These are phyloP conservation scores for Chaetomiaceae sp. DNA, from an alignment of 2,329 filamentous ascomycete species.

Conservation along the genomic window DNA sequence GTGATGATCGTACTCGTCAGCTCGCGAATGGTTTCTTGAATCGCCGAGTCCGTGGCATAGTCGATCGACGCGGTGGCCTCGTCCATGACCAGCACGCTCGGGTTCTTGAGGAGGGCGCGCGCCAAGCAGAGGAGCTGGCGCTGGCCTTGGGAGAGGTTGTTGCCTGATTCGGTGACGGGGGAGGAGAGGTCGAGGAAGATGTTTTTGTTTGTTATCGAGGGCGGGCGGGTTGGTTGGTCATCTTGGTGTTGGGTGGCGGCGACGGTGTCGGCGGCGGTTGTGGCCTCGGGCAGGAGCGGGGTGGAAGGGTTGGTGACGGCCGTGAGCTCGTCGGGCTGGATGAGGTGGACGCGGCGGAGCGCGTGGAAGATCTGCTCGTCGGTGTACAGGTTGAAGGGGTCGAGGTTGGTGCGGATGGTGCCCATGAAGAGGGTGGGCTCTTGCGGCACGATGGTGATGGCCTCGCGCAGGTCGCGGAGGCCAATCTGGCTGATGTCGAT, in stretches of 20 bases:
- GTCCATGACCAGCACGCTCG: conserved; percentile 97
- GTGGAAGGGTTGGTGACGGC: conserved; percentile 27
- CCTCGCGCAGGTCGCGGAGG: conserved; percentile 85
- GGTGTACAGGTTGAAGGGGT: conserved; percentile 84
- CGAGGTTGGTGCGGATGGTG: conserved; percentile 86
- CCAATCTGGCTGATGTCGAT: conserved; percentile 89
- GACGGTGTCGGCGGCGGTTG: conserved; percentile 6
- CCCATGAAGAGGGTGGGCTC: conserved; percentile 93
- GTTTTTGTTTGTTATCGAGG: conserved; percentile 77
- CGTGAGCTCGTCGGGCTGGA: conserved; percentile 54
- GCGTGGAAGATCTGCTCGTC: conserved; percentile 88
- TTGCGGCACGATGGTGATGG: conserved; percentile 96
- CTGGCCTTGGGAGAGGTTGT: conserved; percentile 93
- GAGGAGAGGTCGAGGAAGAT: conserved; percentile 85
- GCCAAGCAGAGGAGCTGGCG: conserved; percentile 91
- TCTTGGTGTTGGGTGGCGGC: conserved; percentile 12
- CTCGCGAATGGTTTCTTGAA: conserved; percentile 94
- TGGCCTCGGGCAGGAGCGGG: conserved; percentile 19
- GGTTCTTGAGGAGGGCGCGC: conserved; percentile 83
- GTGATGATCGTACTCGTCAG: conserved; percentile 91
- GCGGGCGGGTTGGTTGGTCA: conserved; percentile 21
- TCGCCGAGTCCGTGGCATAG: conserved; percentile 91
- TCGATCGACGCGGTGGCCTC: conserved; percentile 97
- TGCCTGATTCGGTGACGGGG: conserved; percentile 81
- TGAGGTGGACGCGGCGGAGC: conserved; percentile 82